Conservation (phyloP, 768 basidiomycete genomes). For the Phanerochaete sordida region DNA sequence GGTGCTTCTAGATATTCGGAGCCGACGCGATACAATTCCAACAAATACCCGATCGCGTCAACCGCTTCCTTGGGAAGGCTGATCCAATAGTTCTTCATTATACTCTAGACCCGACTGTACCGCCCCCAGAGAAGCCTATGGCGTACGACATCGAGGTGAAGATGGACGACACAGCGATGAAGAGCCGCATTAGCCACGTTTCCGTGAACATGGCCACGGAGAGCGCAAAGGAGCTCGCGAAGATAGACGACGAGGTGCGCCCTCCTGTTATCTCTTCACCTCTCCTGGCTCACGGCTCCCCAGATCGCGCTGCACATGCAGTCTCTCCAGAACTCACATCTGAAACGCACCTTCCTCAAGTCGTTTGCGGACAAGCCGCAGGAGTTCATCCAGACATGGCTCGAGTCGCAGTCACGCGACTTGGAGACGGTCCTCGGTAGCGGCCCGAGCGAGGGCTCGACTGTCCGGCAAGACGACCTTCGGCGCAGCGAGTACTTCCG, state of each 20-base stretch:
- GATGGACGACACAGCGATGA: constrained; percentile 73
- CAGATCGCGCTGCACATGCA: constrained; percentile 84
- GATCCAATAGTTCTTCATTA: constrained; percentile 84
- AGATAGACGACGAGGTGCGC: constrained; percentile 86
- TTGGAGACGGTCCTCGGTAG: constrained; percentile 87
- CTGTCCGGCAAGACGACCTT: constrained; percentile 84
- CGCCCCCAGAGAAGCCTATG: constrained; percentile 54
- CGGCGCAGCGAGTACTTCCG: constrained; percentile 87
- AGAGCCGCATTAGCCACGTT: constrained; percentile 68
- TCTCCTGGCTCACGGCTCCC: neutral
- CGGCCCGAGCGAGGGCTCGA: constrained; percentile 74
- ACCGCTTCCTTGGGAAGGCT: constrained; percentile 71
- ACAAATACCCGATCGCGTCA: constrained; percentile 80
- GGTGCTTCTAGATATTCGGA: constrained; percentile 57
- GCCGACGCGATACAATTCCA: constrained; percentile 71
- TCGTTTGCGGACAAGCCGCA: constrained; percentile 78
- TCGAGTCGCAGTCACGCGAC: constrained; percentile 90
- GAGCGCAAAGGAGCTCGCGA: constrained; percentile 58
- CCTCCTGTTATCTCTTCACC: neutral
- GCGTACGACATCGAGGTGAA: constrained; percentile 91
- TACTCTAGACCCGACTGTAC: constrained; percentile 55
- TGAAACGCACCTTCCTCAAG: constrained; percentile 83
- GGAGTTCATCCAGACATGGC: constrained; percentile 83
- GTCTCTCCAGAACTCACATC: constrained; percentile 80
- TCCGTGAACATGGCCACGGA: constrained; percentile 69